These are phyloP conservation scores for Aspergillus costaricaensis DNA, from an alignment of 2,329 filamentous ascomycete genomes.

Conservation along the genomic window DNA sequence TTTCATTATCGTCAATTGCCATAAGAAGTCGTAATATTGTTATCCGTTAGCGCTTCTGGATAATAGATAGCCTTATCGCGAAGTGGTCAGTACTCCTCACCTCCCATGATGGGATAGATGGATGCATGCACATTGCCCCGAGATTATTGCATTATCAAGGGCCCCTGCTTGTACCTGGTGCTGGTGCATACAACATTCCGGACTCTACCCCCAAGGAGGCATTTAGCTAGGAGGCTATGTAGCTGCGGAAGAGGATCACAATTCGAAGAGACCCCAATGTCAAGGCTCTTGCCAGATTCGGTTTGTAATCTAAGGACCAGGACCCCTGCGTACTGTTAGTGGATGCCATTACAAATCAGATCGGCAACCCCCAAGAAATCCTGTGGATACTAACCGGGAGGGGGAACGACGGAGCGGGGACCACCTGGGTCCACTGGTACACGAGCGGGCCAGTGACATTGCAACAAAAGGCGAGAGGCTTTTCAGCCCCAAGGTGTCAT, in stretches of 20 bases:
- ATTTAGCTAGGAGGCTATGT: not conserved
- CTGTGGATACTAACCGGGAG: not conserved
- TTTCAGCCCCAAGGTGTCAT: slow-evolving; percentile 2
- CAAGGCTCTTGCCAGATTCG: slow-evolving; percentile 13
- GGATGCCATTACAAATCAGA: not conserved
- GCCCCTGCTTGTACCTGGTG: not conserved
- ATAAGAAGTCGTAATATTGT: not conserved
- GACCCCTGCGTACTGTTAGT: not conserved
- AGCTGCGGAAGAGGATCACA: not conserved
- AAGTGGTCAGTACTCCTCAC: too few species aligned
- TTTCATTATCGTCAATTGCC: not conserved
- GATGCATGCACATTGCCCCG: not conserved
- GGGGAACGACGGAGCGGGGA: not conserved
- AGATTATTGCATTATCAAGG: not conserved
- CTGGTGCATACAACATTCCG: not conserved
- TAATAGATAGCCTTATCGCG: not conserved
- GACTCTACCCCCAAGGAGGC: not conserved
- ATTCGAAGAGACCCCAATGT: not conserved
- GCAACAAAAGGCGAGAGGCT: not conserved
- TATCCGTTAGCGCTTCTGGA: not conserved
- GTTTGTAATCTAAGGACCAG: not conserved
- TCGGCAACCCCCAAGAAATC: not conserved
- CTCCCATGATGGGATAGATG: not conserved
- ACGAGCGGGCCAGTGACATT: not conserved
- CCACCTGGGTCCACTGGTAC: not conserved